Evolutionary conservation across 2,329 filamentous ascomycete genomes (phyloP).

Genomic region (Aspergillus sp.): DNA sequence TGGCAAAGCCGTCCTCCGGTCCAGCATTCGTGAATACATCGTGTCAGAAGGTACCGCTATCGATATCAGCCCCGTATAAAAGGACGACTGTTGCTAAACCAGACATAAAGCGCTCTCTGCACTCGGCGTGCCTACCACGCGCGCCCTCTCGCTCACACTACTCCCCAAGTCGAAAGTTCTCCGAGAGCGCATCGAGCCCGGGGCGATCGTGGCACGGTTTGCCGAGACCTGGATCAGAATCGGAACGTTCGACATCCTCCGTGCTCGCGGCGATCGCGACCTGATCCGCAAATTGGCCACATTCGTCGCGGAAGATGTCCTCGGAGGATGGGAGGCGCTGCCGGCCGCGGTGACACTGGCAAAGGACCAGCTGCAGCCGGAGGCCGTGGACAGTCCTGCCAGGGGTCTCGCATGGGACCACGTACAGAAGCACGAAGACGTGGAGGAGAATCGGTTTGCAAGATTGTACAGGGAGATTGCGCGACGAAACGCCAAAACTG

Average conservation of each 20-base stretch:
- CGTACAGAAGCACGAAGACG: conserved; percentile 64
- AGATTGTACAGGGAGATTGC: conserved; percentile 84
- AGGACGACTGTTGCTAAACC: background rate
- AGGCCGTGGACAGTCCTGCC: conserved; percentile 43
- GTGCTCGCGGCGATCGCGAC: conserved; percentile 73
- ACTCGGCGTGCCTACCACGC: conserved; percentile 78
- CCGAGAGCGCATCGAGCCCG: conserved; percentile 80
- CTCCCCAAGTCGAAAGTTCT: conserved; percentile 69
- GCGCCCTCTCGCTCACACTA: conserved; percentile 78
- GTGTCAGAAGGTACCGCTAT: conserved; percentile 68
- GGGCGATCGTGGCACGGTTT: conserved; percentile 88
- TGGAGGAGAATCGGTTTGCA: conserved; percentile 80
- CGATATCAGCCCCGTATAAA: too few species aligned
- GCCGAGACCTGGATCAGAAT: conserved; percentile 88
- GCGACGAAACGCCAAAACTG: conserved; percentile 78
- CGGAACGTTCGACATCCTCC: conserved; percentile 92
- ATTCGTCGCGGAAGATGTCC: conserved; percentile 84
- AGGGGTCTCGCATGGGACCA: conserved; percentile 56
- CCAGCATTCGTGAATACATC: conserved; percentile 90
- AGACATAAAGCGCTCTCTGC: conserved; percentile 62
- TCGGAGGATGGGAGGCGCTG: conserved; percentile 81
- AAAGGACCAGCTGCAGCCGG: conserved; percentile 33
- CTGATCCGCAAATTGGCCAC: conserved; percentile 72
- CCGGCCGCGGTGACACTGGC: conserved; percentile 55
- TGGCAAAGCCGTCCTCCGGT: conserved; percentile 87